Conservation (phyloP, 176 grass and related monocot species). For the Aechmea fasciata region DNA sequence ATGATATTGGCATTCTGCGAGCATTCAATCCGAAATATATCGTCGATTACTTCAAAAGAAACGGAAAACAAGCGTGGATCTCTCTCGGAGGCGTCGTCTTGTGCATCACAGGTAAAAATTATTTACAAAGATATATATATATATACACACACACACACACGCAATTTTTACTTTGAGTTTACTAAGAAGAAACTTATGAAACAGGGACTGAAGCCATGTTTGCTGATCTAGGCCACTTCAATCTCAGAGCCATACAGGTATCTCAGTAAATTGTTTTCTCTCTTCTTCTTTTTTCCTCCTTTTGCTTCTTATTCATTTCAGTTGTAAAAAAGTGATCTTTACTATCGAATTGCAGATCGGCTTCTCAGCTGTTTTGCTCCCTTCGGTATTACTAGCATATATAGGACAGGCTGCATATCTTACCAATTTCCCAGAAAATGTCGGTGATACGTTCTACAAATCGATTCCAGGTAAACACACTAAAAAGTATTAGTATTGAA, state of each 20-base stretch:
- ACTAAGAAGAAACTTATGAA: no score
- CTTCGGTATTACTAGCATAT: slow-evolving; percentile 50
- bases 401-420: slow-evolving; percentile 68
- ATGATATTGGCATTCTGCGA: slow-evolving; percentile 39
- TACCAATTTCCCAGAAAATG: slow-evolving; percentile 27
- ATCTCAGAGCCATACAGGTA: slow-evolving; percentile 59
- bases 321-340: no score
- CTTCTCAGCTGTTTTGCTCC: slow-evolving; percentile 45
- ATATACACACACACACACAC: no score
- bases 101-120: slow-evolving; percentile 54
- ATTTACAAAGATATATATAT: no score
- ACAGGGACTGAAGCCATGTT: slow-evolving; percentile 77
- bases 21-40: slow-evolving; percentile 68
- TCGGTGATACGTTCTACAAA: slow-evolving; percentile 57
- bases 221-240: slow-evolving; percentile 76
- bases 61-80: slow-evolving; percentile 59
- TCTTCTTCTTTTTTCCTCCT: neutral
- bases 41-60: slow-evolving; percentile 61
- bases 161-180: no score
- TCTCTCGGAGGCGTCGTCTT: slow-evolving; percentile 69
- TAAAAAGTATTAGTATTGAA: neutral
- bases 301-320: neutral
- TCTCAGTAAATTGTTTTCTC: neutral
- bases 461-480: slow-evolving; percentile 48
- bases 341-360: slow-evolving; percentile 38